A percentile compares a stretch with the other conserved stretches of the same genome.
Evolutionary conservation across 257 asterid genomes (phyloP).

Genomic region (Solanum corneliomulleri): DNA sequence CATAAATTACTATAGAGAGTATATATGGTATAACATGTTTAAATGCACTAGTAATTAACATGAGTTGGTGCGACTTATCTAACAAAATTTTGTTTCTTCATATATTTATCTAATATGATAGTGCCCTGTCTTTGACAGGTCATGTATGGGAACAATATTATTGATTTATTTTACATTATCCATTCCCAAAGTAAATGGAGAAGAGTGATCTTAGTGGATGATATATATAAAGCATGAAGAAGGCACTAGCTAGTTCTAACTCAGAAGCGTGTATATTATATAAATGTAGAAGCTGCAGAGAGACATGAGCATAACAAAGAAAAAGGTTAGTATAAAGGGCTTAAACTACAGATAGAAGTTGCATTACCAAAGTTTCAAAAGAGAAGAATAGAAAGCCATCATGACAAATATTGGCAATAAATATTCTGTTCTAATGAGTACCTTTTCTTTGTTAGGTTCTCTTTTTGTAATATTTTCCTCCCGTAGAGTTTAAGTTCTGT

Average conservation of each 20-base stretch:
- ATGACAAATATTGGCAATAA: background rate
- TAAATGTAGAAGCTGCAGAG: background rate
- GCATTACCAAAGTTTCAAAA: background rate
- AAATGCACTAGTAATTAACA: background rate
- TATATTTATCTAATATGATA: background rate
- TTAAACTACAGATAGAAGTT: background rate
- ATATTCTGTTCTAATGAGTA: background rate
- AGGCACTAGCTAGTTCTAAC: background rate
- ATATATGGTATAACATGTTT: background rate
- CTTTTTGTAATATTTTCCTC: background rate
- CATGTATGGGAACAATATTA: constrained; percentile 55
- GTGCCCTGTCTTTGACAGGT: constrained; percentile 17
- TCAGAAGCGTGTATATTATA: background rate
- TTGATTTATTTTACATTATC: constrained; percentile 54
- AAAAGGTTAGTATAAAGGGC: background rate
- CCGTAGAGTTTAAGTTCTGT: background rate
- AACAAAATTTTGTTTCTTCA: background rate
- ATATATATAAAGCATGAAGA: background rate
- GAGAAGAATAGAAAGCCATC: background rate
- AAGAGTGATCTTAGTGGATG: constrained; percentile 5
- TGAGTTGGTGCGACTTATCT: background rate
- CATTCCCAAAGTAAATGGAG: constrained; percentile 18
- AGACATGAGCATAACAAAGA: background rate
- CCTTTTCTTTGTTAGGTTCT: background rate
- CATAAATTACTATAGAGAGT: no score